Conservation (phyloP, 306 rosid genomes). For the Carpinus fangiana region DNA sequence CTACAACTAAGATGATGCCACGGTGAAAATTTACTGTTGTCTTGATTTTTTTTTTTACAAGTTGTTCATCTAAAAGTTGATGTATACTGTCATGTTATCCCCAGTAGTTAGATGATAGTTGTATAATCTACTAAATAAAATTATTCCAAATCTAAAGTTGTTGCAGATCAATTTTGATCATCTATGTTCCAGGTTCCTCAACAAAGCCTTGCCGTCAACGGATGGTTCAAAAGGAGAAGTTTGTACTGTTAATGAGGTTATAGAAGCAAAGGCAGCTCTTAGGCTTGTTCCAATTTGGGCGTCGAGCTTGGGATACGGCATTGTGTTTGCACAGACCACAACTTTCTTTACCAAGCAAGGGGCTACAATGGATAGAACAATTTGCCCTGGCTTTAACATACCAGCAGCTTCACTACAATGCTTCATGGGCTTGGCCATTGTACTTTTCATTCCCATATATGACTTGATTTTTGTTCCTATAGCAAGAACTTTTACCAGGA, state of each 20-base stretch:
- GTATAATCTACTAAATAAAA: too few species aligned
- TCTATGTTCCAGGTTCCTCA: constrained; percentile 30
- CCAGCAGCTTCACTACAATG: constrained; percentile 27
- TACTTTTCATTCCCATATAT: constrained; percentile 24
- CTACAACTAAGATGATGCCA: too few species aligned
- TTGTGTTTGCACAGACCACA: constrained; percentile 34
- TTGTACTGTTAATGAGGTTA: constrained; percentile 38
- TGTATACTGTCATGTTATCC: too few species aligned
- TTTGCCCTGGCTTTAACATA: too few species aligned
- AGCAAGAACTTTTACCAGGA: not conserved
- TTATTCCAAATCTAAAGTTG: too few species aligned
- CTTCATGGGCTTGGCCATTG: constrained; percentile 6
- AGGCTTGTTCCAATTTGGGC: constrained; percentile 49
- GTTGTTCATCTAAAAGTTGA: too few species aligned
- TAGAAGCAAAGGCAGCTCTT: constrained; percentile 45
- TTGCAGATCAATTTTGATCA: not conserved
- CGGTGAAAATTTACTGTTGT: too few species aligned
- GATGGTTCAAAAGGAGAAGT: constrained; percentile 22
- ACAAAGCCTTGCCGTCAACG: constrained; percentile 30
- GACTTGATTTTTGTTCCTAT: constrained; percentile 18
- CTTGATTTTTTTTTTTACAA: too few species aligned
- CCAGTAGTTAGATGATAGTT: too few species aligned
- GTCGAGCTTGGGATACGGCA: constrained; percentile 30
- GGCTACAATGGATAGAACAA: not conserved
- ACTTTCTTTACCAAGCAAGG: constrained; percentile 51